A percentile compares a stretch with the other conserved stretches of the same genome.
Evolutionary conservation across 2,329 filamentous ascomycete species (phyloP).

Genomic region (Plenodomus lindquistii): DNA sequence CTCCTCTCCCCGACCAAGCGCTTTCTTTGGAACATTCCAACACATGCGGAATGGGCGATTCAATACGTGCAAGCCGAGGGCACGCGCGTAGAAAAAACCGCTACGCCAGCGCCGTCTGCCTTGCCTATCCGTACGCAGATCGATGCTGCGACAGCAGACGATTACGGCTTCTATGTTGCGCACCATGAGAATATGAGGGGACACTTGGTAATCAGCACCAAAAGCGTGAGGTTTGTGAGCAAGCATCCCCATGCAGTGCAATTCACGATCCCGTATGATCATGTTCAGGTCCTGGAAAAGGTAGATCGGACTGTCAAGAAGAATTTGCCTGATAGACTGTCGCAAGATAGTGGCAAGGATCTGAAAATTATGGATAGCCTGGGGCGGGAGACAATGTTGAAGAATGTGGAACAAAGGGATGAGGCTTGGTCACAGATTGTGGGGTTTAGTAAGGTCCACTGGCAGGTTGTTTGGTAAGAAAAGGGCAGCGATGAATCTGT

Average conservation of each 20-base stretch:
- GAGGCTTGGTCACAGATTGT: constrained; percentile 38
- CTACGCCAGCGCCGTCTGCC: neutral
- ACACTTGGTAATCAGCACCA: constrained; percentile 19
- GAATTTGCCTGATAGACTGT: constrained; percentile 19
- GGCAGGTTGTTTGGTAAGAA: constrained; percentile 37
- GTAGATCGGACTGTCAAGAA: constrained; percentile 23
- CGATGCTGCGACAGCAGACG: neutral
- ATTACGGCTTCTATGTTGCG: constrained; percentile 27
- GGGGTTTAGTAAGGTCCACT: constrained; percentile 29
- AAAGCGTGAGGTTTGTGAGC: constrained; percentile 21
- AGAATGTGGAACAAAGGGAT: constrained; percentile 28
- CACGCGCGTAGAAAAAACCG: constrained; percentile 8
- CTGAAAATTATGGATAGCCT: constrained; percentile 16
- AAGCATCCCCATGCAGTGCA: constrained; percentile 12
- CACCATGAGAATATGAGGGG: constrained; percentile 18
- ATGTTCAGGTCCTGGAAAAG: constrained; percentile 30
- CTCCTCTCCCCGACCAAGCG: constrained; percentile 42
- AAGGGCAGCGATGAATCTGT: too few species aligned
- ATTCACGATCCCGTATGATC: constrained; percentile 19
- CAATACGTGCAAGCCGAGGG: constrained; percentile 36
- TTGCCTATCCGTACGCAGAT: neutral
- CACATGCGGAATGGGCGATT: constrained; percentile 44
- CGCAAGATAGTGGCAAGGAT: constrained; percentile 24
- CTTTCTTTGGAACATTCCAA: constrained; percentile 44
- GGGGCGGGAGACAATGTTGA: constrained; percentile 17